Percentiles rank a stretch among this genome's conserved stretches.
Evolutionary conservation across 2,329 filamentous ascomycete genomes (phyloP).

Genomic region (Daldinia eschscholtzii): DNA sequence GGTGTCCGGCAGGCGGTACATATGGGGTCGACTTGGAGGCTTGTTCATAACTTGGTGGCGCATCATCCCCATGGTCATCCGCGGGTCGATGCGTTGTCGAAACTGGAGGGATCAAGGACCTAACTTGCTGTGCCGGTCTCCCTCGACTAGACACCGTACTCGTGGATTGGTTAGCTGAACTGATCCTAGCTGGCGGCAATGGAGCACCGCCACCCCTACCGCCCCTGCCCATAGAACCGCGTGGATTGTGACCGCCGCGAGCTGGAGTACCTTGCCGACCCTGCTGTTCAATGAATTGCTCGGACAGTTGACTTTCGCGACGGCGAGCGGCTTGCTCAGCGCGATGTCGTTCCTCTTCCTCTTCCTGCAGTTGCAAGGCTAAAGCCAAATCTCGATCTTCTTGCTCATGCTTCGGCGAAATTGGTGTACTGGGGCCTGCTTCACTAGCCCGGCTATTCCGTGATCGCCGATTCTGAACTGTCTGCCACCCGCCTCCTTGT

Average conservation of each 20-base stretch:
- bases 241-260: slow-evolving; percentile 43
- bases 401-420: slow-evolving; percentile 68
- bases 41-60: slow-evolving; percentile 70
- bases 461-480: slow-evolving; percentile 59
- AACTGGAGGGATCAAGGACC: slow-evolving; percentile 61
- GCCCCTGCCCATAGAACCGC: slow-evolving; percentile 42
- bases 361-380: slow-evolving; percentile 92
- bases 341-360: slow-evolving; percentile 86
- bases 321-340: slow-evolving; percentile 70
- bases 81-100: slow-evolving; percentile 55
- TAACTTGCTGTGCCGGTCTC: slow-evolving; percentile 56
- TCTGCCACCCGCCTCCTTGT: slow-evolving; percentile 66
- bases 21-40: slow-evolving; percentile 66
- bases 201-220: slow-evolving; percentile 43
- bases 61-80: slow-evolving; percentile 62
- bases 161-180: slow-evolving; percentile 45
- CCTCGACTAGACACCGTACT: slow-evolving; percentile 41
- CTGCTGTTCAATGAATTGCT: slow-evolving; percentile 77
- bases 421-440: slow-evolving; percentile 44
- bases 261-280: slow-evolving; percentile 54
- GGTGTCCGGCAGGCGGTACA: slow-evolving; percentile 65
- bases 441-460: slow-evolving; percentile 45
- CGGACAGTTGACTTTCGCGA: slow-evolving; percentile 76
- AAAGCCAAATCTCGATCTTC: slow-evolving; percentile 90
- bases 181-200: slow-evolving; percentile 46